A percentile compares a stretch with the other conserved stretches of the same genome.
These are phyloP conservation scores for Globisporangium rhizosaccharum DNA, from an alignment of 352 stramenopile genomes.

Conservation along the genomic window DNA sequence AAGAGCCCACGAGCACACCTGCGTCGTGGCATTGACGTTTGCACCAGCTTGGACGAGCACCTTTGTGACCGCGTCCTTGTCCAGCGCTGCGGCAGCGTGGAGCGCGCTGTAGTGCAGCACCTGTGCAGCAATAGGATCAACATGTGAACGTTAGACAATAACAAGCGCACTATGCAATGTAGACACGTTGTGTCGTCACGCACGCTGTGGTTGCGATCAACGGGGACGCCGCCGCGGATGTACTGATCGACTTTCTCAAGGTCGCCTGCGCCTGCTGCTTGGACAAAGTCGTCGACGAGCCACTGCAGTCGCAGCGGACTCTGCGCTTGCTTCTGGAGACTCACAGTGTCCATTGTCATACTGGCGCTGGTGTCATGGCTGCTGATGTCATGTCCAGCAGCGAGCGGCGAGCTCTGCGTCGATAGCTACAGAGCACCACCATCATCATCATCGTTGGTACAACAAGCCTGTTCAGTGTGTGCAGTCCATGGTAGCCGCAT, in stretches of 20 bases:
- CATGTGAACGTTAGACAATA: too few species aligned
- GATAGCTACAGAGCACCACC: not conserved
- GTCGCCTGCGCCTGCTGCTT: constrained; percentile 33
- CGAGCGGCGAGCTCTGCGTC: not conserved
- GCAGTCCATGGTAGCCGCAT: too few species aligned
- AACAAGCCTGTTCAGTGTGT: not conserved
- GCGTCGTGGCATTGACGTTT: constrained; percentile 27
- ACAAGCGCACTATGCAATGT: not conserved
- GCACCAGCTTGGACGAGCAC: constrained; percentile 44
- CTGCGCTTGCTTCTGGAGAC: constrained; percentile 39
- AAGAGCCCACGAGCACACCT: constrained; percentile 13
- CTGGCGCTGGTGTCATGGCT: not conserved
- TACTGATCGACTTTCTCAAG: constrained; percentile 41
- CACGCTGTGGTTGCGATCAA: constrained; percentile 51
- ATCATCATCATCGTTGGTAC: not conserved
- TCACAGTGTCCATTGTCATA: constrained; percentile 5
- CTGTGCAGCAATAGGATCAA: constrained; percentile 10
- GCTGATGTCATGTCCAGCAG: not conserved
- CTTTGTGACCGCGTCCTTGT: constrained; percentile 26
- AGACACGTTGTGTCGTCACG: not conserved
- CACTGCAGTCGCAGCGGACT: constrained; percentile 42
- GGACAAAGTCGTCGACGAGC: constrained; percentile 58
- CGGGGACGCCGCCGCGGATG: constrained; percentile 42
- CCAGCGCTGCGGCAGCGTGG: constrained; percentile 35
- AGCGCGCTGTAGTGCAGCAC: constrained; percentile 46